These are phyloP conservation scores for Fusarium transvaalense DNA, from an alignment of 2,329 filamentous ascomycete genomes.

Conservation along the genomic window DNA sequence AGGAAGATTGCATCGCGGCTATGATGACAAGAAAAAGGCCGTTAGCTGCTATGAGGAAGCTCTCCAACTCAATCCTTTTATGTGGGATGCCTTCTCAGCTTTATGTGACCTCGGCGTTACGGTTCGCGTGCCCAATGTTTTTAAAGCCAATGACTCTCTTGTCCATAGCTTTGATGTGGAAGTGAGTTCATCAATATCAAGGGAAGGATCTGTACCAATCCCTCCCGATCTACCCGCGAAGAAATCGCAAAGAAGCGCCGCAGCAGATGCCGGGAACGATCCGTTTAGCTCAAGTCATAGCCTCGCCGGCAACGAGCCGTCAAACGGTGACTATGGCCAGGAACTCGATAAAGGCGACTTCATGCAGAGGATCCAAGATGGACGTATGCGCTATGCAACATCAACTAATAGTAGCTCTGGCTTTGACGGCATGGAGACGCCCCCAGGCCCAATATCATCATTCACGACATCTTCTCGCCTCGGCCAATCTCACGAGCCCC, in stretches of 20 bases:
- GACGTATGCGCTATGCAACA: constrained; percentile 60
- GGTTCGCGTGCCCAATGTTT: constrained; percentile 86
- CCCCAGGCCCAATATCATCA: constrained; percentile 52
- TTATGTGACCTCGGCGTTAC: constrained; percentile 89
- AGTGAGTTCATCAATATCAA: constrained; percentile 51
- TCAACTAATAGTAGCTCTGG: constrained; percentile 55
- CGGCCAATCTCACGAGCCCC: constrained; percentile 57
- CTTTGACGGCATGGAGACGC: constrained; percentile 74
- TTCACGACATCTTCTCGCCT: constrained; percentile 45
- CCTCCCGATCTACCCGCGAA: constrained; percentile 58
- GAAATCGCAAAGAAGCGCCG: constrained; percentile 57
- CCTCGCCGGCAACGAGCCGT: constrained; percentile 57
- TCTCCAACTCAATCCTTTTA: constrained; percentile 90
- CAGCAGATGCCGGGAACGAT: constrained; percentile 58
- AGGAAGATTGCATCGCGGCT: constrained; percentile 86
- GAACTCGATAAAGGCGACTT: constrained; percentile 66
- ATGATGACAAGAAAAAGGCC: constrained; percentile 86
- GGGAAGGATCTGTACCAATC: constrained; percentile 53
- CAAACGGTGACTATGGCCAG: constrained; percentile 56
- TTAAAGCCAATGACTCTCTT: constrained; percentile 74
- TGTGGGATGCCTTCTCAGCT: constrained; percentile 96
- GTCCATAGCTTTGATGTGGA: constrained; percentile 61
- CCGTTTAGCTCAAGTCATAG: constrained; percentile 65
- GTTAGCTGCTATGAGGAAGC: constrained; percentile 89
- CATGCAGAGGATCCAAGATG: constrained; percentile 67